Conservation (phyloP, 2,329 filamentous ascomycete species). For the Calonectria crousiana region DNA sequence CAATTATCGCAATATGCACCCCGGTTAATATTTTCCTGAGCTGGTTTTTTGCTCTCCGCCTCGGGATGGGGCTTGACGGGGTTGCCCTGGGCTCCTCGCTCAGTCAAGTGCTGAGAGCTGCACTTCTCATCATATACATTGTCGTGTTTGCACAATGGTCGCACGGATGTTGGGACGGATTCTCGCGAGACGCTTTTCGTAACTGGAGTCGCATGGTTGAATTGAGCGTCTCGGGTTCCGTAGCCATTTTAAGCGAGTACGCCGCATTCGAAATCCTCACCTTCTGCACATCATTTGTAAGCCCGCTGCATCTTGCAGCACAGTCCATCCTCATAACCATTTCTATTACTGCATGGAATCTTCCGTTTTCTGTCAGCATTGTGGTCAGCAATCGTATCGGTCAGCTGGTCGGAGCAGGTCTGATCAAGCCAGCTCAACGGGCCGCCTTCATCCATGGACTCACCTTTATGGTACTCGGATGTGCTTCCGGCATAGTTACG, state of each 20-base stretch:
- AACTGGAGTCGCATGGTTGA: background rate
- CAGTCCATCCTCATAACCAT: conserved; percentile 1
- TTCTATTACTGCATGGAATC: background rate
- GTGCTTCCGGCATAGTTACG: background rate
- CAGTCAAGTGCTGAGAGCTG: background rate
- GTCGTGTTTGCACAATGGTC: background rate
- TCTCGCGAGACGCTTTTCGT: background rate
- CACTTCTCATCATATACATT: background rate
- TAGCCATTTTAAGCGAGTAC: background rate
- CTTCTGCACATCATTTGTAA: background rate
- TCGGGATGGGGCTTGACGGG: background rate
- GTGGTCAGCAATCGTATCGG: background rate
- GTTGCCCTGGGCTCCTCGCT: background rate
- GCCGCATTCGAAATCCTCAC: background rate
- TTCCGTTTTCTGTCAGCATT: background rate
- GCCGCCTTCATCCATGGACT: background rate
- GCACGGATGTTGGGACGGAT: background rate
- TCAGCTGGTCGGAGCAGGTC: background rate
- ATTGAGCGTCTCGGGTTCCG: background rate
- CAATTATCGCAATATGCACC: background rate
- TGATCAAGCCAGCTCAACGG: background rate
- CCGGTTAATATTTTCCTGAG: background rate
- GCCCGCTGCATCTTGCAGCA: background rate
- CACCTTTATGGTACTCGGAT: background rate
- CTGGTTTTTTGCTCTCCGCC: background rate